A percentile compares a stretch with the other conserved stretches of the same genome.
Evolutionary conservation across 2,329 filamentous ascomycete species (phyloP).

Genomic region (Coniochaeta pulveracea): DNA sequence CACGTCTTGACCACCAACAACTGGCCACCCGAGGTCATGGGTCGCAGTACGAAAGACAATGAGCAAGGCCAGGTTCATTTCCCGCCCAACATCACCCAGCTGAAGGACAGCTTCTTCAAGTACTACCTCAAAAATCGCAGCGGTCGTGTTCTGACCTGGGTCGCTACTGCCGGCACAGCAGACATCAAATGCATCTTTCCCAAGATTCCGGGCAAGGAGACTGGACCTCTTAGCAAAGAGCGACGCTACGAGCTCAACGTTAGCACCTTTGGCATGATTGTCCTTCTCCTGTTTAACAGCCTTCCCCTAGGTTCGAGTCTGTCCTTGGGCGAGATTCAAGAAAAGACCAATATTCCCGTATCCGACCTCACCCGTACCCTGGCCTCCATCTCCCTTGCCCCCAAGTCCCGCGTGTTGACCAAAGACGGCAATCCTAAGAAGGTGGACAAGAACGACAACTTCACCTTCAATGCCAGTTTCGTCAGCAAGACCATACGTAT

Average conservation of each 20-base stretch:
- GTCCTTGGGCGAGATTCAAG: slow-evolving; percentile 69
- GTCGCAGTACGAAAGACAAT: slow-evolving; percentile 39
- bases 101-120: slow-evolving; percentile 77
- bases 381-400: slow-evolving; percentile 69
- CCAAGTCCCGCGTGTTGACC: slow-evolving; percentile 69
- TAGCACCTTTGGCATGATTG: slow-evolving; percentile 84
- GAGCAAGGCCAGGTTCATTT: slow-evolving; percentile 52
- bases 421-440: slow-evolving; percentile 75
- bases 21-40: slow-evolving; percentile 89
- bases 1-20: slow-evolving; percentile 86
- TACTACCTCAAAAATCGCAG: slow-evolving; percentile 84
- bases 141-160: slow-evolving; percentile 81
- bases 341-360: slow-evolving; percentile 65
- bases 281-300: slow-evolving; percentile 84
- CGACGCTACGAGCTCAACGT: slow-evolving; percentile 84
- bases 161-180: slow-evolving; percentile 59
- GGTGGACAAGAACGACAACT: slow-evolving; percentile 65
- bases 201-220: slow-evolving; percentile 58
- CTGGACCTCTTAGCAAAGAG: slow-evolving; percentile 47
- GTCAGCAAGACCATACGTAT: slow-evolving; percentile 75
- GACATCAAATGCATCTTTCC: slow-evolving; percentile 77
- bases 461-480: slow-evolving; percentile 75
- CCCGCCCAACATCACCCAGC: slow-evolving; percentile 58
- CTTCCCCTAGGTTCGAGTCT: slow-evolving; percentile 39
- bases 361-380: slow-evolving; percentile 66